Conservation (phyloP, 2,329 filamentous ascomycete genomes). For the Ustilaginoidea virens region DNA sequence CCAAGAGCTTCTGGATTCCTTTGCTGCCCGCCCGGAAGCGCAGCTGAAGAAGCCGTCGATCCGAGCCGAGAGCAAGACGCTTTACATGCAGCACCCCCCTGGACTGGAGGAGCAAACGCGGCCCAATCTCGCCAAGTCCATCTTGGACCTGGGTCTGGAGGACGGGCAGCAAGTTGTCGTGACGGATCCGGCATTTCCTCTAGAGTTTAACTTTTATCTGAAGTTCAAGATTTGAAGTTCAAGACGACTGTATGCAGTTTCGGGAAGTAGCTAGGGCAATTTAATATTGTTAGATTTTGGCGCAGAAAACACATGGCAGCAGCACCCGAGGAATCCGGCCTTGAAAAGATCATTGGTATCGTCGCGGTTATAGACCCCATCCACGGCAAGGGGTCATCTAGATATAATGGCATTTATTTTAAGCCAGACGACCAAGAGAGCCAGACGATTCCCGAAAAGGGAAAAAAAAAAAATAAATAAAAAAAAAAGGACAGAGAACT, state of each 20-base stretch:
- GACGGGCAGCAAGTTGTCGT: slow-evolving; percentile 84
- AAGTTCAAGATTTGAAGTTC: slow-evolving; percentile 22
- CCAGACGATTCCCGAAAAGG: slow-evolving; percentile 11
- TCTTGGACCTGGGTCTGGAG: slow-evolving; percentile 55
- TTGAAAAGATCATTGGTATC: no score
- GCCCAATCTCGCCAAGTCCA: slow-evolving; percentile 63
- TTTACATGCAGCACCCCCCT: slow-evolving; percentile 79
- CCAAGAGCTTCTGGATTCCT: slow-evolving; percentile 68
- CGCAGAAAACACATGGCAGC: no score
- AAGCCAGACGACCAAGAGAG: no score
- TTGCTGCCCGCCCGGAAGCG: slow-evolving; percentile 71
- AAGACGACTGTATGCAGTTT: background rate
- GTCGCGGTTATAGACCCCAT: no score
- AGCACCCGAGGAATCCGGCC: no score
- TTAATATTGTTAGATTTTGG: no score
- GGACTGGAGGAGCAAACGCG: slow-evolving; percentile 73
- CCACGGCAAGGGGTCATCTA: no score
- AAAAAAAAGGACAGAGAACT: no score
- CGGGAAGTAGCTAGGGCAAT: background rate
- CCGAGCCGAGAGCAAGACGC: slow-evolving; percentile 59
- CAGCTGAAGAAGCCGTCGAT: slow-evolving; percentile 91
- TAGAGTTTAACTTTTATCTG: slow-evolving; percentile 46
- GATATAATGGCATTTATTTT: no score
- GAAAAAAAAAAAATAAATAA: background rate
- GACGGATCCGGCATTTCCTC: slow-evolving; percentile 76